phyloP scores from a whole-genome alignment of 2,329 filamentous ascomycete genomes.

The Catunica adiposa region DNA sequence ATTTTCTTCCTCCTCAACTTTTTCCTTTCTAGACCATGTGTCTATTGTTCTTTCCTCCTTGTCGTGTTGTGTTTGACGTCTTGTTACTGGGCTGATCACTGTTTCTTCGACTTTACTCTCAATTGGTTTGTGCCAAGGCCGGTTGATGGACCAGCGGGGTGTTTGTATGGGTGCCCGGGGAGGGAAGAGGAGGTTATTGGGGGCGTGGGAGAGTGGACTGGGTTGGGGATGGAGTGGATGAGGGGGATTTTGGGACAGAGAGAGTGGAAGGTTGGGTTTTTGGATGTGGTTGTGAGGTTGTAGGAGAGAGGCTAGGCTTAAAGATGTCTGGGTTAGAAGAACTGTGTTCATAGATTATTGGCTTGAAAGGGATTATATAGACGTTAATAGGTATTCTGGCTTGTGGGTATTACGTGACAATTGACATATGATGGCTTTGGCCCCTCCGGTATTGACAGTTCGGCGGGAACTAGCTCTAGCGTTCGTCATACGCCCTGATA shows the following conservation, averaged over 20 bases:
- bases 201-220: conserved; percentile 44
- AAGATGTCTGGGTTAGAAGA: too few relatives aligned
- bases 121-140: conserved; percentile 83
- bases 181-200: conserved; percentile 16
- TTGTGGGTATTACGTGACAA: too few relatives aligned
- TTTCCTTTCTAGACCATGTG: conserved; percentile 88
- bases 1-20: conserved; percentile 87
- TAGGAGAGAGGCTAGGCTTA: conserved; percentile 21
- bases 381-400: too few relatives aligned
- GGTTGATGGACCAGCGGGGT: conserved; percentile 12
- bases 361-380: too few relatives aligned
- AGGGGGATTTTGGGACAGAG: conserved; percentile 63
- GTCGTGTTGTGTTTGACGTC: conserved; percentile 86
- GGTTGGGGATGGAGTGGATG: conserved; percentile 72
- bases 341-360: too few relatives aligned
- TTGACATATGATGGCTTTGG: too few relatives aligned
- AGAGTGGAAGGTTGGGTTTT: conserved; percentile 81
- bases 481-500: too few relatives aligned
- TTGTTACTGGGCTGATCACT: conserved; percentile 76
- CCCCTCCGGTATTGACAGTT: too few relatives aligned
- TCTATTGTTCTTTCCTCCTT: conserved; percentile 93
- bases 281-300: conserved; percentile 72
- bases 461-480: too few relatives aligned
- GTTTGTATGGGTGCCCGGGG: conserved; percentile 10
- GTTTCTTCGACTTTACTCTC: conserved; percentile 80